A percentile compares a stretch with the other conserved stretches of the same genome.
phyloP scores from a whole-genome alignment of 192 early-diverging fungal genomes.

The Physocladia obscura region DNA sequence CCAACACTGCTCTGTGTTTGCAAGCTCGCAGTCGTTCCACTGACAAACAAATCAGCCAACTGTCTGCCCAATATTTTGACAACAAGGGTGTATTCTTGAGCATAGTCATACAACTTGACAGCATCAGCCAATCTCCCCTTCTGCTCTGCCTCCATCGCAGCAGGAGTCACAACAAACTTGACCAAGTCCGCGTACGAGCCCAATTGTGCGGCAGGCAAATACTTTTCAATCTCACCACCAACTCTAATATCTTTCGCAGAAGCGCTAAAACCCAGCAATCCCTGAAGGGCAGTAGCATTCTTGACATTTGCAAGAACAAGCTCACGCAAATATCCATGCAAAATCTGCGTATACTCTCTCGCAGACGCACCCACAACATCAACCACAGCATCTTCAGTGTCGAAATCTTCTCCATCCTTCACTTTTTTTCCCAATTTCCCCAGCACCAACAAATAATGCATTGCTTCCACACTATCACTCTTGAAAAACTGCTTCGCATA shows the following conservation, averaged over 20 bases:
- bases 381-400: not conserved
- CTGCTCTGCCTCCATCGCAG: conserved; percentile 70
- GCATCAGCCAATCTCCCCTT: conserved; percentile 73
- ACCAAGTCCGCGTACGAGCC: conserved; percentile 60
- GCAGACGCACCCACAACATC: not conserved
- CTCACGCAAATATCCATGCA: conserved; percentile 57
- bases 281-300: conserved; percentile 26
- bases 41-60: conserved; percentile 57
- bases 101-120: conserved; percentile 74
- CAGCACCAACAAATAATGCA: conserved; percentile 65
- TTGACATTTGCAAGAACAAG: conserved; percentile 63
- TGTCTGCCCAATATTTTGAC: conserved; percentile 68
- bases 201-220: conserved; percentile 63
- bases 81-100: conserved; percentile 72
- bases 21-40: not conserved
- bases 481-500: conserved; percentile 41
- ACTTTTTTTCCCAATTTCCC: conserved; percentile 50
- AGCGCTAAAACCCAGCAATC: conserved; percentile 16
- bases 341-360: conserved; percentile 51
- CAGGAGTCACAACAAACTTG: conserved; percentile 59
- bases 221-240: conserved; percentile 62
- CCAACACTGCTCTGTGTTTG: not conserved
- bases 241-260: conserved; percentile 26
- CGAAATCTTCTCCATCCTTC: not conserved
- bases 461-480: conserved; percentile 51